Evolutionary conservation across 768 basidiomycete genomes (phyloP).

Genomic region (Boletus rex-veris): DNA sequence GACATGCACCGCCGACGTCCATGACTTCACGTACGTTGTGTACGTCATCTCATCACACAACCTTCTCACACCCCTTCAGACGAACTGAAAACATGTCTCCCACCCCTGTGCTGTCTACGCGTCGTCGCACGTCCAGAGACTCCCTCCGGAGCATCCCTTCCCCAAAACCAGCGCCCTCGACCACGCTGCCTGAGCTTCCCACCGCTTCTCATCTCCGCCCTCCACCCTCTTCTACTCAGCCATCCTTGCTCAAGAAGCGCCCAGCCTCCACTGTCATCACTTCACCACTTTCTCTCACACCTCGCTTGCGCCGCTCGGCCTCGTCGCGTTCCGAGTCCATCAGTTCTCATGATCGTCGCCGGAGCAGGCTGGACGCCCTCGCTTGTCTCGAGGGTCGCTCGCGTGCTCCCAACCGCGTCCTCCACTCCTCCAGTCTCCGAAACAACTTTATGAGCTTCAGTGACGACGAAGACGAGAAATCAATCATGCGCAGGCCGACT

Average conservation of each 20-base stretch:
- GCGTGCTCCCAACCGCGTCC: constrained; percentile 19
- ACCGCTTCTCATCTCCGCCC: background rate
- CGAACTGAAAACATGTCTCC: constrained; percentile 23
- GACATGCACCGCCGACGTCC: constrained; percentile 16
- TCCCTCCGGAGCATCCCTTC: constrained; percentile 52
- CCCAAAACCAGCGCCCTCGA: constrained; percentile 56
- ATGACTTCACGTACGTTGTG: constrained; percentile 13
- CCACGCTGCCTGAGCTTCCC: constrained; percentile 47
- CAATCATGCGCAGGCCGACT: background rate
- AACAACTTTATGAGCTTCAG: constrained; percentile 66
- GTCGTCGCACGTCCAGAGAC: constrained; percentile 38
- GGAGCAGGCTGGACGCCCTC: constrained; percentile 57
- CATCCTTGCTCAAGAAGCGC: constrained; percentile 2
- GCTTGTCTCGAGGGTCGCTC: constrained; percentile 60
- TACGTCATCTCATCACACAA: background rate
- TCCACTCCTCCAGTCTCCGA: constrained; percentile 17
- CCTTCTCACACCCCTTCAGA: constrained; percentile 9
- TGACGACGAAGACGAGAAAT: constrained; percentile 56
- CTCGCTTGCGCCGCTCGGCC: constrained; percentile 12
- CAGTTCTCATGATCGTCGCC: constrained; percentile 43
- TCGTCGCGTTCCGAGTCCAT: constrained; percentile 35
- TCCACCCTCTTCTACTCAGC: too few relatives aligned
- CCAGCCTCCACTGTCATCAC: constrained; percentile 19
- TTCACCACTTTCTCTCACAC: constrained; percentile 14
- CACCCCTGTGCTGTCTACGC: constrained; percentile 2